Conservation (phyloP, 1,139 yeast species). For the Geotrichum candidum region DNA sequence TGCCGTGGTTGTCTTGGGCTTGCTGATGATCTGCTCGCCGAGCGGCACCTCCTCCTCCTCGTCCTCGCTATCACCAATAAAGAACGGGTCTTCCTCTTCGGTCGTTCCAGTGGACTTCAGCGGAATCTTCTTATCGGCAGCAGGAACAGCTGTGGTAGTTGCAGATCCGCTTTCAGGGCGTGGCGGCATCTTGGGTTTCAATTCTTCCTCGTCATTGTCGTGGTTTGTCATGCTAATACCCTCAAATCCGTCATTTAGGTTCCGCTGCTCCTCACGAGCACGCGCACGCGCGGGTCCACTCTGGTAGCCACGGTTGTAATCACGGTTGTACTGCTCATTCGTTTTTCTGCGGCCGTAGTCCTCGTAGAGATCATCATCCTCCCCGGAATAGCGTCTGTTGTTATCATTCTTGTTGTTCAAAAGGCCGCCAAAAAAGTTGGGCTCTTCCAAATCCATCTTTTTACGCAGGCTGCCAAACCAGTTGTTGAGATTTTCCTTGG, state of each 20-base stretch:
- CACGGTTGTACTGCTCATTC: not conserved
- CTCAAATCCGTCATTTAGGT: slow-evolving; percentile 25
- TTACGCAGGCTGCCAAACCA: slow-evolving; percentile 76
- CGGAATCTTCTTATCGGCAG: slow-evolving; percentile 48
- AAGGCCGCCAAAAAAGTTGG: slow-evolving; percentile 24
- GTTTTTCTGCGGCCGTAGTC: slow-evolving; percentile 11
- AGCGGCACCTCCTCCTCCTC: slow-evolving; percentile 36
- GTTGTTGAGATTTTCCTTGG: slow-evolving; percentile 66
- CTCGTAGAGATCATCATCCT: slow-evolving; percentile 20
- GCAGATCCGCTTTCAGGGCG: slow-evolving; percentile 7
- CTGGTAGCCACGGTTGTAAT: not conserved
- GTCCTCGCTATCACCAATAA: slow-evolving; percentile 69
- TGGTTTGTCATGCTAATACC: slow-evolving; percentile 29
- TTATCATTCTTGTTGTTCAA: slow-evolving; percentile 22
- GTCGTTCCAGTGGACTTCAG: slow-evolving; percentile 42
- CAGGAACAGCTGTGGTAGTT: slow-evolving; percentile 1
- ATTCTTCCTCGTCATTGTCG: slow-evolving; percentile 32
- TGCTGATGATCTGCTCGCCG: slow-evolving; percentile 4
- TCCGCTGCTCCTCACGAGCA: not conserved
- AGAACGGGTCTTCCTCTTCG: slow-evolving; percentile 56
- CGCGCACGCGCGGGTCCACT: slow-evolving; percentile 8
- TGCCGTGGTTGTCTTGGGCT: slow-evolving; percentile 5
- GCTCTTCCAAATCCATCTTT: slow-evolving; percentile 42
- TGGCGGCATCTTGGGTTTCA: slow-evolving; percentile 4
- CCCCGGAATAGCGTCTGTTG: slow-evolving; percentile 17